phyloP scores from a whole-genome alignment of 768 basidiomycete species.

The Auricularia sp. region DNA sequence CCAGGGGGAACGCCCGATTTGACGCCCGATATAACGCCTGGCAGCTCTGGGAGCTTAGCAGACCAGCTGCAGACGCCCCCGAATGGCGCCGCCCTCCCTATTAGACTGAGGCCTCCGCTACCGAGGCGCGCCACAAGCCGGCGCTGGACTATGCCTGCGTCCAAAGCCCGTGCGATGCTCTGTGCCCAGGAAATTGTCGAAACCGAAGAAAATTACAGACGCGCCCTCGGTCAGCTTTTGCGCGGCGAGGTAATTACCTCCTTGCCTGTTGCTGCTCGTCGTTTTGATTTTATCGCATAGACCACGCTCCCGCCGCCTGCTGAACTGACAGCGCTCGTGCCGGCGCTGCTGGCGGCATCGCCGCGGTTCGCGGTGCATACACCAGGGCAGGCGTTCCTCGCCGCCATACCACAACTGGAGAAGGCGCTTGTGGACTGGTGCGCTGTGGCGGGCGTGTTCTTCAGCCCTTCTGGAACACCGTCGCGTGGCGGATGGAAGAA shows the following conservation, averaged over 20 bases:
- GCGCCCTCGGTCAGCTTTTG: background rate
- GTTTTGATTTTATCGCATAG: background rate
- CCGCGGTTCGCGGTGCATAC: background rate
- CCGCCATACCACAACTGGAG: conserved; percentile 43
- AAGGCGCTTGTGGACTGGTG: conserved; percentile 49
- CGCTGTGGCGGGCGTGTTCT: conserved; percentile 38
- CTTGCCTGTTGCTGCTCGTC: no score
- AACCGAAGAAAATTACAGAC: background rate
- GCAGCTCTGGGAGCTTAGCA: background rate
- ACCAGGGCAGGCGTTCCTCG: conserved; percentile 35
- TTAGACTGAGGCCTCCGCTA: background rate
- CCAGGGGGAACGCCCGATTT: background rate
- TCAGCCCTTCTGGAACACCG: conserved; percentile 10
- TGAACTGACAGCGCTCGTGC: background rate
- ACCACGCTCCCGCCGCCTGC: background rate
- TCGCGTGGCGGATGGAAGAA: no score
- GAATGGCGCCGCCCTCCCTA: background rate
- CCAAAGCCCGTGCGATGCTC: background rate
- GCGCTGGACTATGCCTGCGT: background rate
- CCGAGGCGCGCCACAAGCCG: background rate
- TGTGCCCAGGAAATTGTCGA: background rate
- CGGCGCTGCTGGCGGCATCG: background rate
- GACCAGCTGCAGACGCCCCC: background rate
- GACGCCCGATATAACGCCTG: no score
- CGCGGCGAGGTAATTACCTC: background rate